These are phyloP conservation scores for Daldinia sp. DNA, from an alignment of 2,329 filamentous ascomycete species.

Conservation along the genomic window DNA sequence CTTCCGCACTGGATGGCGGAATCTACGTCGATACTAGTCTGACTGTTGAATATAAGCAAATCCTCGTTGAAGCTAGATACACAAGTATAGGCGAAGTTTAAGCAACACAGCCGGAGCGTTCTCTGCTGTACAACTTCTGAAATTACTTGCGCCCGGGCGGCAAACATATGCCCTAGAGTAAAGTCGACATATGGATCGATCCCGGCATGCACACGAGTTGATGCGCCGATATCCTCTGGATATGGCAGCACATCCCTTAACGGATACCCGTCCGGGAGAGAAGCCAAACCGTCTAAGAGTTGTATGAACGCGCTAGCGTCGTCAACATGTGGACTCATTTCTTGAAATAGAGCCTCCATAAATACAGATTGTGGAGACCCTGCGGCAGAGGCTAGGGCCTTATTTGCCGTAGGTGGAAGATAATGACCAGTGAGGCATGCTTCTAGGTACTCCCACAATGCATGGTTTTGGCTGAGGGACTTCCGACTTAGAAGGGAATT, in stretches of 20 bases:
- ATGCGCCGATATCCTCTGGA: constrained; percentile 81
- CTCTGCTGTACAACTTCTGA: constrained; percentile 73
- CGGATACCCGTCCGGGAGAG: constrained; percentile 67
- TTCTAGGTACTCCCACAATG: constrained; percentile 84
- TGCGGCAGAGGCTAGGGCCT: constrained; percentile 45
- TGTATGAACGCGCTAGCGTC: constrained; percentile 85
- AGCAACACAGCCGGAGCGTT: constrained; percentile 78
- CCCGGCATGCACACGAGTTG: constrained; percentile 78
- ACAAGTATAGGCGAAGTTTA: constrained; percentile 83
- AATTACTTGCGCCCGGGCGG: constrained; percentile 70
- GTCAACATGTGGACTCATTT: constrained; percentile 81
- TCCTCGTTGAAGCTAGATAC: constrained; percentile 93
- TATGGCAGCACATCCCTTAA: constrained; percentile 84
- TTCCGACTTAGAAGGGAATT: constrained; percentile 80
- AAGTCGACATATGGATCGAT: constrained; percentile 96
- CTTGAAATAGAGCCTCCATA: constrained; percentile 74
- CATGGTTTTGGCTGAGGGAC: constrained; percentile 68
- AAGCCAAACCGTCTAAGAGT: constrained; percentile 75
- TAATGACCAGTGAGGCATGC: constrained; percentile 76
- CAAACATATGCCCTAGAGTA: constrained; percentile 80
- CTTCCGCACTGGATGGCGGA: constrained; percentile 76
- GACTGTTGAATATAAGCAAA: constrained; percentile 83
- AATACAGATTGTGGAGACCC: constrained; percentile 43
- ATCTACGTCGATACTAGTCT: constrained; percentile 79
- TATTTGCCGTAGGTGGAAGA: constrained; percentile 40